Conservation (phyloP, 352 stramenopile species). For the Globisporangium irregulare region DNA sequence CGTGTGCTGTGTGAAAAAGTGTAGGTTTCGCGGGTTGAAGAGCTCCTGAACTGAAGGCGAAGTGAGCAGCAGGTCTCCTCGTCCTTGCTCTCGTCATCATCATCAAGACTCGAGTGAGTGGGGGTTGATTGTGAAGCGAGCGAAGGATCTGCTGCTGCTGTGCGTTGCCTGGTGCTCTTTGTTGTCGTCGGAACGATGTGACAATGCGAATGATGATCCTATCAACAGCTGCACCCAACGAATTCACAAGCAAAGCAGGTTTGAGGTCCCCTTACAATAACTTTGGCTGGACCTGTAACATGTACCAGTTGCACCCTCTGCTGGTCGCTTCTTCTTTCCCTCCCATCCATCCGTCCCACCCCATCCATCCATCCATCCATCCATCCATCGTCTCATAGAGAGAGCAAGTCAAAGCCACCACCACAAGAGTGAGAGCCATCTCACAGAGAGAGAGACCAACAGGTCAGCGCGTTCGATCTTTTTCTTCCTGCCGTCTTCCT, state of each 20-base stretch:
- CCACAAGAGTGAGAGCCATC: background rate
- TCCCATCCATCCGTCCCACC: background rate
- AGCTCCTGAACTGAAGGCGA: too few species aligned
- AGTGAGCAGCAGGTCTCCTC: background rate
- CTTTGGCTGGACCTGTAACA: background rate
- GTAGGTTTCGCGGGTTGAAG: too few species aligned
- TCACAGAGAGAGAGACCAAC: background rate
- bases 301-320: background rate
- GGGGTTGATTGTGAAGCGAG: background rate
- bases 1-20: too few species aligned
- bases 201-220: background rate
- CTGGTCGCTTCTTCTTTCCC: background rate
- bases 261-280: too few species aligned
- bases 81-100: background rate
- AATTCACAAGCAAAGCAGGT: background rate
- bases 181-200: background rate
- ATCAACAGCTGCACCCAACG: slow-evolving; percentile 1
- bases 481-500: background rate
- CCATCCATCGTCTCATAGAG: background rate
- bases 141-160: too few species aligned
- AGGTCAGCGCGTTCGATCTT: background rate
- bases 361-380: background rate
- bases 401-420: background rate
- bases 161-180: too few species aligned
- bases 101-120: background rate